Evolutionary conservation across 2,329 filamentous ascomycete species (phyloP), one percentile per base, ranked within the genome.

Genomic region (Canariomyces notabilis): DNA sequence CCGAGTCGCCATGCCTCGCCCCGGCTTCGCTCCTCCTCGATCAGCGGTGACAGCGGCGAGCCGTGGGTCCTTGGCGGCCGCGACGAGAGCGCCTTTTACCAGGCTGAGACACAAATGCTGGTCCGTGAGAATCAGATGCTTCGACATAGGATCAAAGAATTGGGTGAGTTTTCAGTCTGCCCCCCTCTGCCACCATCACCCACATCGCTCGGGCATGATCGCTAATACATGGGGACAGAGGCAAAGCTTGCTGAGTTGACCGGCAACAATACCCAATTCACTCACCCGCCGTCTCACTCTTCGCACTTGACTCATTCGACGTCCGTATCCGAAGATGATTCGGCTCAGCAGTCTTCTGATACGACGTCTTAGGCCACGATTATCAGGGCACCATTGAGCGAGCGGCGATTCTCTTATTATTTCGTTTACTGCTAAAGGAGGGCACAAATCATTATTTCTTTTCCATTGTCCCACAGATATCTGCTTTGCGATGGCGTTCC

Each of bases 51-150:
- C 45, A 74, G 71, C 42, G 76, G 74, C 26, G 82, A 88, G 42
- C 57, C 61, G 22, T 80, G 75, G 68, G 66, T 76, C 38, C 71
- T 85, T 1, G 77, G 76, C n/a, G 77, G 77, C 6, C 73, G 85
- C 15, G 86, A 89, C 58, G 86, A 90, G 62, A 82, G 77, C 53
- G 82, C 83, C 1, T 89, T 89, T 62, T 90, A 90, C 59, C 85
- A 89, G 63, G 86, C 86, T 4, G 87, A 91, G 67, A 88, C 85
- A 1, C 84, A 88, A 65, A 89, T 80, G 67, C 66, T 91, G 57
- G 77, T 82, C 18, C 74, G 87, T 20, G 87, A 90, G 68, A 91
- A 90, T 56, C 86, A 90, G 65, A 89, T 91, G 86, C 69, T 91
- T 42, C 81, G 83, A 51, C 76, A 83, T 61, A 75, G 87, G 39